A percentile compares a stretch with the other conserved stretches of the same genome.
Evolutionary conservation across 345 rosid genomes (phyloP).

Genomic region (Ceriops tagal): DNA sequence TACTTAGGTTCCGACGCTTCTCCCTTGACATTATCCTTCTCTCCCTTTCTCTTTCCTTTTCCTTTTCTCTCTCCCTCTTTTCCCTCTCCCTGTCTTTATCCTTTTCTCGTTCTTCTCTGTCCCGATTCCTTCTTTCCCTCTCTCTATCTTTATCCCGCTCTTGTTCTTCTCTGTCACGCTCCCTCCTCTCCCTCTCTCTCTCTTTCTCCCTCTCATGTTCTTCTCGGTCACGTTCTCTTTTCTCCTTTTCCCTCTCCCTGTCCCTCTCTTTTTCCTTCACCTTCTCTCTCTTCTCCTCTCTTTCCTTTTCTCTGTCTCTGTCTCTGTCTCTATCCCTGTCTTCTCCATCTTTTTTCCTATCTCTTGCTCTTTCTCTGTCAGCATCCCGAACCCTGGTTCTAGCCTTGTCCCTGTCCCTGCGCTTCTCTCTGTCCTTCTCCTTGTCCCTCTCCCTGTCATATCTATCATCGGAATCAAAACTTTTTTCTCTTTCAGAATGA

Average conservation of each 20-base stretch:
- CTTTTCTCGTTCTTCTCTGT: neutral
- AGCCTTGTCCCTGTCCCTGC: slow-evolving; percentile 11
- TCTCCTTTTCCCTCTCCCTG: slow-evolving; percentile 17
- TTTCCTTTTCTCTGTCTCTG: slow-evolving; percentile 3
- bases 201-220: slow-evolving; percentile 4
- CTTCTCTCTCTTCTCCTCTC: slow-evolving; percentile 12
- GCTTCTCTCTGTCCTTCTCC: slow-evolving; percentile 18
- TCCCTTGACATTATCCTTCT: slow-evolving; percentile 56
- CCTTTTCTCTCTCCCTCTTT: slow-evolving; percentile 15
- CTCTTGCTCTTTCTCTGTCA: slow-evolving; percentile 16
- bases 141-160: slow-evolving; percentile 1
- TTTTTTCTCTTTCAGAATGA: slow-evolving; percentile 48
- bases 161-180: slow-evolving; percentile 1
- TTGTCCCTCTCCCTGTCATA: slow-evolving; percentile 30
- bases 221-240: slow-evolving; percentile 8
- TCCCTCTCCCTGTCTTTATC: slow-evolving; percentile 8
- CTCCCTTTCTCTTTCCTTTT: slow-evolving; percentile 51
- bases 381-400: slow-evolving; percentile 10
- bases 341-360: slow-evolving; percentile 5
- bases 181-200: slow-evolving; percentile 10
- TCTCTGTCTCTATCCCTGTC: slow-evolving; percentile 8
- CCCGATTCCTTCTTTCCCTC: slow-evolving; percentile 4
- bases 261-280: slow-evolving; percentile 14
- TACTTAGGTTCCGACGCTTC: slow-evolving; percentile 47
- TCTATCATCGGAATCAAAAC: slow-evolving; percentile 44